Evolutionary conservation across 495 filamentous ascomycete species (phyloP), one percentile per base, ranked within the genome.

Genomic region (Antarctomyces pellizariae): DNA sequence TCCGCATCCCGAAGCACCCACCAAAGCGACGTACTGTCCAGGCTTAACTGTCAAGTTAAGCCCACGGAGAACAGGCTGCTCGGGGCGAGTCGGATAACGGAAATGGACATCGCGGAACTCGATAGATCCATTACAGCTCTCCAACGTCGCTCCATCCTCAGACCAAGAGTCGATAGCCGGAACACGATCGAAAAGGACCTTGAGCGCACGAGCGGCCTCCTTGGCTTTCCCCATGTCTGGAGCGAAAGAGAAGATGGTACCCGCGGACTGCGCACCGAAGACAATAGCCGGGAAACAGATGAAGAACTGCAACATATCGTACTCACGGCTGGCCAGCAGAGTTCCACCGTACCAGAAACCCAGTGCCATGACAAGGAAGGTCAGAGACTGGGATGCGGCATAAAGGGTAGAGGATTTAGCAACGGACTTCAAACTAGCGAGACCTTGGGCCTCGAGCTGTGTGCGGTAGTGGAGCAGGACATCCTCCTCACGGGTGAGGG

Each of bases 271-370:
- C 2, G 77, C 65, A 35, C 77, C 75, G 38, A 82, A 84, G 29
- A 84, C 68, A 38, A 86, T 60, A 18, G 77, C 56, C 17, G 62
- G 53, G 52, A 82, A 91, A 34, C 73, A 75, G 32, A 91, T 52
- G 47, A 90, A 92, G 56, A 89, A 91, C 28, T 74, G 68, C 39
- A 77, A 71, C 42, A 77, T 60, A 30, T 50, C 41, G 36, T 76
- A 78, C 45, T 90, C 72, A 16, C 45, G 36, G 17, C 58, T 57
- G n/a, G 60, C 64, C 22, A 92, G 71, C 20, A 86, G 56, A 2
- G 60, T 70, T 16, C 80, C 82, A 26, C 83, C 83, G 38, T 86
- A 91, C 79, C 79, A 91, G 52, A 91, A 92, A 1, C 72, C 80
- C n/a, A 93, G 66, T 5, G 77, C 83, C 25, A 78, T 64, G 37